Conservation (phyloP, 2,329 filamentous ascomycete genomes). For the Lachnellula subtilissima region DNA sequence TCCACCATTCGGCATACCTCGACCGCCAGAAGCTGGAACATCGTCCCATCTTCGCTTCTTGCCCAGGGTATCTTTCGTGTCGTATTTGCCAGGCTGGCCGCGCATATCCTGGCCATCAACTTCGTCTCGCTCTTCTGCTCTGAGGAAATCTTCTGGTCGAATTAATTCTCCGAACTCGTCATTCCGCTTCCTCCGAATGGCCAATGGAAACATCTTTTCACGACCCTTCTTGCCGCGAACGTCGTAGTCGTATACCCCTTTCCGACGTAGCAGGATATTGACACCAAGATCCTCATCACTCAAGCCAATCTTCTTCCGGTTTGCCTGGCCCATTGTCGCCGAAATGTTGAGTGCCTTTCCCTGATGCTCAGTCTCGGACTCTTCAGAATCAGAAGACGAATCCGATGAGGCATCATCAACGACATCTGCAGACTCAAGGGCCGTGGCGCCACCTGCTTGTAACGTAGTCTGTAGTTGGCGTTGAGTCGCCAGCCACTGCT, state of each 20-base stretch:
- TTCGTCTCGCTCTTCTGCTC: conserved; percentile 85
- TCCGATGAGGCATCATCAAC: conserved; percentile 83
- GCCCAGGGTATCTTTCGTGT: conserved; percentile 61
- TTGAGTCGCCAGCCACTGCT: conserved; percentile 87
- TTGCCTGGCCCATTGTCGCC: conserved; percentile 75
- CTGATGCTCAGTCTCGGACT: conserved; percentile 84
- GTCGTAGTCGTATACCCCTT: conserved; percentile 89
- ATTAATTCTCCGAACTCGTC: conserved; percentile 96
- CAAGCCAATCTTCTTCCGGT: conserved; percentile 78
- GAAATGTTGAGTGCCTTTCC: conserved; percentile 88
- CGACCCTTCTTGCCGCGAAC: conserved; percentile 86
- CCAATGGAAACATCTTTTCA: conserved; percentile 87
- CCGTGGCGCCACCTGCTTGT: conserved; percentile 62
- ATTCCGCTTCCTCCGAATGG: conserved; percentile 69
- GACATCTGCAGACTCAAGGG: conserved; percentile 66
- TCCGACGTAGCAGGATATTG: conserved; percentile 82
- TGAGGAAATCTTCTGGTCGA: conserved; percentile 85
- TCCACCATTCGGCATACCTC: conserved; percentile 37
- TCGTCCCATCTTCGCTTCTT: conserved; percentile 96
- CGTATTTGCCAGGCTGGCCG: conserved; percentile 44
- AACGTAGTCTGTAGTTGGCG: conserved; percentile 79
- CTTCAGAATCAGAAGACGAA: conserved; percentile 80
- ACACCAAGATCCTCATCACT: conserved; percentile 89
- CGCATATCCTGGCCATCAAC: conserved; percentile 60
- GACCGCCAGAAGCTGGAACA: conserved; percentile 40